Base-by-base conservation (phyloP, 768 basidiomycete species). In the Boletales sp. region DNA sequence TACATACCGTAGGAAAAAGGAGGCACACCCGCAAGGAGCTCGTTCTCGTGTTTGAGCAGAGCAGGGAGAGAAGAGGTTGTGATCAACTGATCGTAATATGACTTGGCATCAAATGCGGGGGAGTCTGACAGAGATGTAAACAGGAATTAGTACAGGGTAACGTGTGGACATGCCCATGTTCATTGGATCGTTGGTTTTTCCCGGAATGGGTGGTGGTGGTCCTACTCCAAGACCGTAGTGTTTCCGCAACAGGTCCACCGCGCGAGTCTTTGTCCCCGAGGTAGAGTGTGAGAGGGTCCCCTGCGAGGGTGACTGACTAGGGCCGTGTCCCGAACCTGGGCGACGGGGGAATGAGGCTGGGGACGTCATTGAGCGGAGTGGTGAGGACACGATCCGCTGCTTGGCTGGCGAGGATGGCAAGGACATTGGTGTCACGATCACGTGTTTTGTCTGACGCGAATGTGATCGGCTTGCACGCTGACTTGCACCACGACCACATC, bases 151-250 rank as follows among this genome's bases (percentile, higher is more conserved):
- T 14, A 27, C 7, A 31, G 21, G 5, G 38, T 32, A n/a, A 46
- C 9, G 24, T 24, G 36, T 6, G 36, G 50, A 61, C 79, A 51
- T 57, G 82, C 89, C 87, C 50, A 93, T 70, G 58, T 90, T 87
- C 87, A 91, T 88, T 13, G 89, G 87, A 64, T 92, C 90, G 46
- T 75, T 74, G 30, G 70, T 72, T 36, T 76, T 78, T 29, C 81
- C 81, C 2, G 77, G 74, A 2, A 74, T 59, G 18, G 87, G 79
- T 4, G 79, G 74, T 12, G 88, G 90, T 30, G 81, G 81, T 0
- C 83, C 84, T n/a, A 88, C 71, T 15, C 84, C 87, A 24, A 94
- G 69, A 6, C 90, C 90, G 75, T 94, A 94, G 61, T 94, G 91
- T 56, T 89, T 90, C 59, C 92, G 75, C 45, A 94, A 61, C 43